These are phyloP conservation scores for Aspergillus versicolor DNA, from an alignment of 2,329 filamentous ascomycete genomes.

Conservation along the genomic window DNA sequence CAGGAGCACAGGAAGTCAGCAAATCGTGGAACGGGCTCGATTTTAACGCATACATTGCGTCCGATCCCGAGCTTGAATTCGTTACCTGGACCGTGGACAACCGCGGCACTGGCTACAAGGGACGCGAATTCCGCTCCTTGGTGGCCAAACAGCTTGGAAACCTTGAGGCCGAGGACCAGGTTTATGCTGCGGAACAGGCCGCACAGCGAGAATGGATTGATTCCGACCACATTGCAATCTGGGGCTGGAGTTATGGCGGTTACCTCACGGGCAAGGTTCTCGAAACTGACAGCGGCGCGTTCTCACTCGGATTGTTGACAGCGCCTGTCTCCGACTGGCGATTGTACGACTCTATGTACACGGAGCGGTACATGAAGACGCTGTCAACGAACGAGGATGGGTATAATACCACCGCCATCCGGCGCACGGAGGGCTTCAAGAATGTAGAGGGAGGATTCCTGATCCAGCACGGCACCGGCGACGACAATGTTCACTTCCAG, in stretches of 20 bases:
- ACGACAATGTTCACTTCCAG: constrained; percentile 73
- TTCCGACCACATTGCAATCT: constrained; percentile 61
- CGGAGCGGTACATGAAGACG: constrained; percentile 71
- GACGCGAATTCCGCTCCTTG: constrained; percentile 60
- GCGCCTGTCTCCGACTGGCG: constrained; percentile 69
- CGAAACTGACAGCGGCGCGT: constrained; percentile 60
- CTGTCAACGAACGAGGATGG: constrained; percentile 56
- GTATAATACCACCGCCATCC: constrained; percentile 62
- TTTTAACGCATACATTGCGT: constrained; percentile 65
- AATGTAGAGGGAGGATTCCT: constrained; percentile 60
- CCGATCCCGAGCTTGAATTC: constrained; percentile 67
- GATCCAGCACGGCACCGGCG: constrained; percentile 65
- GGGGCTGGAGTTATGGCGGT: constrained; percentile 68
- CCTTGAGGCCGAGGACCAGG: constrained; percentile 65
- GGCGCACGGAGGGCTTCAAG: constrained; percentile 60
- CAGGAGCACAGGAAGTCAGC: constrained; percentile 60
- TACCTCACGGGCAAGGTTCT: constrained; percentile 67
- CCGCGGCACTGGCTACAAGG: constrained; percentile 65
- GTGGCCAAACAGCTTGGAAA: constrained; percentile 62
- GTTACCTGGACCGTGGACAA: constrained; percentile 68
- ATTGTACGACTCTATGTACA: constrained; percentile 71
- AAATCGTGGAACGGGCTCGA: constrained; percentile 57
- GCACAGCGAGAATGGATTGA: constrained; percentile 56
- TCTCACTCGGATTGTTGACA: constrained; percentile 63
- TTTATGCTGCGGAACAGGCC: constrained; percentile 63